Base-by-base conservation (phyloP, 2,329 filamentous ascomycete species). In the Fusarium decemcellulare region DNA sequence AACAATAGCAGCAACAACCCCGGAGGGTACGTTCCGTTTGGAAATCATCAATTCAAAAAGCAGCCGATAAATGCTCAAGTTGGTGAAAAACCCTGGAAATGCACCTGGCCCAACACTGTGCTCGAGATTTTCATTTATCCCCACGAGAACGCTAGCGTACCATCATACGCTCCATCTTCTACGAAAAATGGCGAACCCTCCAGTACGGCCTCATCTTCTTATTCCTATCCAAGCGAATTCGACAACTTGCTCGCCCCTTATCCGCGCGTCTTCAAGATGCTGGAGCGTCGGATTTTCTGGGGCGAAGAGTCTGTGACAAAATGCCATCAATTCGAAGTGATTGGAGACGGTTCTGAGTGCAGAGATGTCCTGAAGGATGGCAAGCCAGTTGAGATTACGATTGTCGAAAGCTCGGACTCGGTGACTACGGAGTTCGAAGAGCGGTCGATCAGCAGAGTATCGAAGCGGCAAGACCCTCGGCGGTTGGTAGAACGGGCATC, bases 61-160 rank as follows among this genome's bases (percentile, higher is more conserved):
- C 58, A 72, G 23, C 30, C 48, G 18, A 58, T 68, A 4, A 75
- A 76, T 11, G 80, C 81, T 1, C 74, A 81, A 62, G 75, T 76
- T 0, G 87, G 87, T 11, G 86, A 89, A 48, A 85, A 79, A 61
- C 84, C 85, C 1, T 90, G 88, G 88, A 81, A 90, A 23, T 90
- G 88, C 73, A 85, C 80, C 2, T 90, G 88, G 87, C 85, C 86
- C 3, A 80, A 83, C 30, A 88, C 86, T 1, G 79, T 82, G 4
- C 79, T 90, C 6, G 87, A 90, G 54, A 76, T 88, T 5, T 88
- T 88, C 68, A 86, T 90, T 42, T 90, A 88, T 66, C 82, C 86
- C 1, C 78, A 79, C 27, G 85, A 88, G 68, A 87, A 86, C 70
- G 82, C 80, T 56, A 86, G 82, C 67, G 76, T 76, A 8, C 47